phyloP scores from a whole-genome alignment of 2,329 filamentous ascomycete genomes.

The Rhynchosporium secalis region DNA sequence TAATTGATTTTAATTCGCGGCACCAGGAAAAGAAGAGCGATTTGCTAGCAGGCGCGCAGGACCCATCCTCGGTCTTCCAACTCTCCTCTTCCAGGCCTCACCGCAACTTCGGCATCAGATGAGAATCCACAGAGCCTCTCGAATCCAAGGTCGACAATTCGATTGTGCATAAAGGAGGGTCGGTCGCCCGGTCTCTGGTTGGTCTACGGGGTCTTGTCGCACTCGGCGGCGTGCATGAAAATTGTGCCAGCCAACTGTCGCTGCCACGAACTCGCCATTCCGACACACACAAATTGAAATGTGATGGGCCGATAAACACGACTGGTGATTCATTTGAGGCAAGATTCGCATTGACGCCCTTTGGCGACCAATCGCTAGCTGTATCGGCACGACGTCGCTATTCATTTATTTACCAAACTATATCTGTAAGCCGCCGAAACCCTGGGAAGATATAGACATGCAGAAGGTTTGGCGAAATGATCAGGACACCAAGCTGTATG shows the following conservation, averaged over 20 bases:
- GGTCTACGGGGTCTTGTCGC: constrained; percentile 1
- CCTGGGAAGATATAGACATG: constrained; percentile 1
- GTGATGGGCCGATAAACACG: constrained; percentile 7
- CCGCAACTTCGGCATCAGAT: constrained; percentile 31
- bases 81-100: constrained; percentile 25
- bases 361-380: constrained; percentile 11
- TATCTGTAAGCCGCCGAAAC: constrained; percentile 3
- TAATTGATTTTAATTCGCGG: background rate
- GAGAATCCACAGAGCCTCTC: constrained; percentile 19
- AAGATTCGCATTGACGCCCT: constrained; percentile 4
- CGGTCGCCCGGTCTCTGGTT: constrained; percentile 18
- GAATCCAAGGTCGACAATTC: constrained; percentile 28
- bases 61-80: constrained; percentile 13
- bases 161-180: constrained; percentile 27
- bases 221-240: constrained; percentile 11
- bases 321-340: constrained; percentile 11
- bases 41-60: constrained; percentile 13
- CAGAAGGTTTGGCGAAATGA: background rate
- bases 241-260: background rate
- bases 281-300: background rate
- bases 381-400: constrained; percentile 8
- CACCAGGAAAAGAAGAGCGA: constrained; percentile 13
- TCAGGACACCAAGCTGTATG: background rate
- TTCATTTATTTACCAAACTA: background rate
- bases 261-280: too few relatives aligned